Base-by-base conservation (phyloP, 2,329 filamentous ascomycete species). In the Coleophoma crateriformis region DNA sequence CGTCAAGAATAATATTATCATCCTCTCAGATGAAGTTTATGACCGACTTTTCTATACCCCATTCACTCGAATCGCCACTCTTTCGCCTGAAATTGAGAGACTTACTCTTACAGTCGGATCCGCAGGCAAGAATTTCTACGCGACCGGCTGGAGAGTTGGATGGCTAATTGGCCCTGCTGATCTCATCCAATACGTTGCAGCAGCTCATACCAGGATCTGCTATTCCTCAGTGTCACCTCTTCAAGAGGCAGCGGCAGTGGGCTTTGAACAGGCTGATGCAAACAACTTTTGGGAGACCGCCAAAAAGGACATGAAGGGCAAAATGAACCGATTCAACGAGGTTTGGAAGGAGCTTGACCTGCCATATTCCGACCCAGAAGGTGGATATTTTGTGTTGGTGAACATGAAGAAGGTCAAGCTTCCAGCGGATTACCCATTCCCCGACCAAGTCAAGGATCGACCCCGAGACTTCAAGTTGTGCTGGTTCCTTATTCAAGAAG, bases 41-140 rank as follows among this genome's bases (percentile, higher is more conserved):
- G 94, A 99, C 68, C 84, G 90, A 22, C 81, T 99, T 1, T 96
- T 86, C 77, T 99, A 97, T 66, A 88, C 90, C 1, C 92, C 92
- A 1, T 99, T 97, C 66, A 97, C 91, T 1, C 82, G 94, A 60
- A 86, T 97, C 49, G 89, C 89, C 20, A 96, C 90, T 0, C 74
- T 99, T 15, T 95, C 90, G 0, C 90, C 91, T 0, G 90, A 96
- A 67, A 83, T 97, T 46, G 90, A 90, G 59, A 82, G 82, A 51
- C 78, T 95, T 58, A 97, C 94, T 4, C 71, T 99, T 45, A 97
- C 94, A 0, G 94, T 99, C 32, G 94, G 94, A 17, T 96, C 90
- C 0, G 94, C 90, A 1, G 94, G 94, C 61, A 99, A 99, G 79
- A 95, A 94, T 75, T 99, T 99, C 70, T 97, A 97, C 65, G 90